These are phyloP conservation scores for Phaeosphaeriaceae sp. DNA, from an alignment of 2,329 filamentous ascomycete species.

Conservation along the genomic window DNA sequence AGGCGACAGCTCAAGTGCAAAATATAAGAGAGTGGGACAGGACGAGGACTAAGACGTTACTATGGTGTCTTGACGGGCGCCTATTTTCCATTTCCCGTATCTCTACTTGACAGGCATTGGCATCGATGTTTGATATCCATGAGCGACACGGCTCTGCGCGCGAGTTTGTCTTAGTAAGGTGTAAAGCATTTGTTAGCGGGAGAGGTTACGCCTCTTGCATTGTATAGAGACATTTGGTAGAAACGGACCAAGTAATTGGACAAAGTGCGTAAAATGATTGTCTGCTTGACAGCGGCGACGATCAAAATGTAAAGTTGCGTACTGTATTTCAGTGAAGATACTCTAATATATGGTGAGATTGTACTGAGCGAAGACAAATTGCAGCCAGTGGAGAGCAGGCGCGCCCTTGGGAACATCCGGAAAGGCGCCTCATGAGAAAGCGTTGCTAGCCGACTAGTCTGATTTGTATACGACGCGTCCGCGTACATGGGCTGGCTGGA, in stretches of 20 bases:
- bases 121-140: constrained; percentile 34
- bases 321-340: no score
- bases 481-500: not conserved
- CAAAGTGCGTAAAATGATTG: constrained; percentile 9
- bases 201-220: constrained; percentile 14
- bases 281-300: not conserved
- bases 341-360: no score
- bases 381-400: not conserved
- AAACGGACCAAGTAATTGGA: not conserved
- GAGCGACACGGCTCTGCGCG: constrained; percentile 24
- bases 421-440: no score
- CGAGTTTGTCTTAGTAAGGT: constrained; percentile 35
- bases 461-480: not conserved
- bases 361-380: not conserved
- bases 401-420: no score
- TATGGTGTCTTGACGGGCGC: constrained; percentile 14
- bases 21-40: constrained; percentile 56
- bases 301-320: not conserved
- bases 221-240: constrained; percentile 18
- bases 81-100: constrained; percentile 29
- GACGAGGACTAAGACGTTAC: constrained; percentile 35
- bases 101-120: constrained; percentile 21
- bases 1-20: constrained; percentile 51
- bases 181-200: constrained; percentile 32
- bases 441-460: not conserved